phyloP scores from a whole-genome alignment of 2,329 filamentous ascomycete species.

The Scorias spongiosa region DNA sequence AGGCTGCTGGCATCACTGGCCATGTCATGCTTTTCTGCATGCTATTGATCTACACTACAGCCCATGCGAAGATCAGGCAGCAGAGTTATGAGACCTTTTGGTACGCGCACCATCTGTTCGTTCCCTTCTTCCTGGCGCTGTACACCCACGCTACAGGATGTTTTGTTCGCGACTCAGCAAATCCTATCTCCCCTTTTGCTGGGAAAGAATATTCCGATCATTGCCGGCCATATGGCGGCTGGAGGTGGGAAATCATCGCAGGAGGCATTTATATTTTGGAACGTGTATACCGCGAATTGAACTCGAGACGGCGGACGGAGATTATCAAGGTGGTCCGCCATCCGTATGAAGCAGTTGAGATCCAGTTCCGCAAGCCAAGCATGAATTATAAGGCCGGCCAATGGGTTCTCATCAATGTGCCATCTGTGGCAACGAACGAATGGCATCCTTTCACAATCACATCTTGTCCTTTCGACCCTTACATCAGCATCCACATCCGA shows the following conservation, averaged over 20 bases:
- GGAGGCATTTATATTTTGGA: slow-evolving; percentile 77
- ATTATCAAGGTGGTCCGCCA: slow-evolving; percentile 92
- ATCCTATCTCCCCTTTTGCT: slow-evolving; percentile 69
- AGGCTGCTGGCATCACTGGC: slow-evolving; percentile 83
- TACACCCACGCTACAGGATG: slow-evolving; percentile 95
- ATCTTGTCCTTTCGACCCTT: slow-evolving; percentile 89
- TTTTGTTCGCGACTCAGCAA: slow-evolving; percentile 72
- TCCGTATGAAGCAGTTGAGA: slow-evolving; percentile 92
- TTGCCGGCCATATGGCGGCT: slow-evolving; percentile 88
- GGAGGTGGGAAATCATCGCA: slow-evolving; percentile 87
- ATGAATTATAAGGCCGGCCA: slow-evolving; percentile 98
- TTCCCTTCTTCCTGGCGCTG: slow-evolving; percentile 82
- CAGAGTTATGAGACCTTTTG: slow-evolving; percentile 98
- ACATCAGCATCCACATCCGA: slow-evolving; percentile 84
- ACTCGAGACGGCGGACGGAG: slow-evolving; percentile 65
- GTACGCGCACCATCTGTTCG: slow-evolving; percentile 98
- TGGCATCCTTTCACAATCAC: slow-evolving; percentile 99
- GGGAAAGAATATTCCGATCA: slow-evolving; percentile 72
- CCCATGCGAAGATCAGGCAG: slow-evolving; percentile 83
- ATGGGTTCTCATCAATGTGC: slow-evolving; percentile 93
- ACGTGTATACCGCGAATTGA: slow-evolving; percentile 80
- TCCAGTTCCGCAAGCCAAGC: slow-evolving; percentile 89
- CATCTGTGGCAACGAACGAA: slow-evolving; percentile 72
- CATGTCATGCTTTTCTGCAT: slow-evolving; percentile 99
- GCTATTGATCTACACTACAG: slow-evolving; percentile 94